Evolutionary conservation across 176 grass and related monocot genomes (phyloP), one percentile per base, ranked within the genome.

Genomic region (Phyllostachys edulis): DNA sequence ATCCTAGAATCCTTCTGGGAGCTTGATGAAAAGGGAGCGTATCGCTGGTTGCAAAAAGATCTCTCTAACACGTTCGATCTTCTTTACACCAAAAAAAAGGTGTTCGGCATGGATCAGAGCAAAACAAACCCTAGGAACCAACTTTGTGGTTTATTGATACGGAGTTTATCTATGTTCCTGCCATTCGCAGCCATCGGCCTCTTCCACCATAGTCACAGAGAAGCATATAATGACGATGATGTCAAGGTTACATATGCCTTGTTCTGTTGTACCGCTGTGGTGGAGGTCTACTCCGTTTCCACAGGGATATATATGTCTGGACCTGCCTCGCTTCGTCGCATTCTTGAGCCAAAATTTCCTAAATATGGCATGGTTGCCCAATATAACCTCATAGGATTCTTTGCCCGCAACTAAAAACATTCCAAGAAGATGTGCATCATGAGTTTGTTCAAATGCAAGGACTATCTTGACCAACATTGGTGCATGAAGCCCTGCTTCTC

Each of bases 61-160:
- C 39, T 82, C 11, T 42, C 2, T 4, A 9, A 5, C 0, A 29
- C 10, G 0, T 71, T 82, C 6, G 0, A 45, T 14, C 24, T 45
- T 34, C 67, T 82, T 18, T 82, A 82, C 80, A 82, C 80, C 15
- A 82, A 82, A 71, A 0, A 0, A 26, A 81, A 70, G 36, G 41
- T 54, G 45, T 50, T 34, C 32, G 2, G 32, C 0, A 29, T 29
- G 1, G 29, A n/a, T n/a, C n/a, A 29, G 29, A 1, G 29, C 29
- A 1, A 29, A 29, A 29, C 29, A 29, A 29, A 29, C 29, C 29
- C 1, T 29, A 29, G 0, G 29, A 29, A 0, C 0, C 29, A 29
- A 29, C 1, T 29, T 29, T 29, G 2, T 34, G 32, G 32, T 34
- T 0, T 34, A 34, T 34, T 1, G 1, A 2, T 51, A 74, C 26